Percentiles rank a stretch among this genome's conserved stretches.
Evolutionary conservation across 2,329 filamentous ascomycete genomes (phyloP).

Genomic region (Exserohilum rostratum): DNA sequence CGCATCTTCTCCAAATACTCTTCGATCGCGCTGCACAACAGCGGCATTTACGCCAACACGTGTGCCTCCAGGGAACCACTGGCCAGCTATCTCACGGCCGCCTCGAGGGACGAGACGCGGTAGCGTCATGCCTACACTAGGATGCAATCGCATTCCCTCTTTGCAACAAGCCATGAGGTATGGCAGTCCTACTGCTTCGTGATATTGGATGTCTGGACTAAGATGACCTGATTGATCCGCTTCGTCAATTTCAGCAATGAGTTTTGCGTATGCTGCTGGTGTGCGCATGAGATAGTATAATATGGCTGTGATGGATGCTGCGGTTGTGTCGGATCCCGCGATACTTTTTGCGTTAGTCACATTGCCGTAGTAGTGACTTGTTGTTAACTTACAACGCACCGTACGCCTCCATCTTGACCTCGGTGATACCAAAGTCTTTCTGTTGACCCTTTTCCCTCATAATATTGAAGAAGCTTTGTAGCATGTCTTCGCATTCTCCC

Average conservation of each 20-base stretch:
- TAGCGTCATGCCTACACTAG: slow-evolving; percentile 71
- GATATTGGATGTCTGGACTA: slow-evolving; percentile 50
- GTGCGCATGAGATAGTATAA: slow-evolving; percentile 75
- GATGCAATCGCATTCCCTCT: slow-evolving; percentile 76
- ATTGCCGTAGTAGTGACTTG: slow-evolving; percentile 58
- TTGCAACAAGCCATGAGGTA: slow-evolving; percentile 79
- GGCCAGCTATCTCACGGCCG: slow-evolving; percentile 67
- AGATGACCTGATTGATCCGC: slow-evolving; percentile 56
- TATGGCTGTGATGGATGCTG: slow-evolving; percentile 70
- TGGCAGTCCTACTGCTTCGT: slow-evolving; percentile 67
- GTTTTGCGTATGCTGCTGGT: slow-evolving; percentile 58
- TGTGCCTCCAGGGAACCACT: slow-evolving; percentile 68
- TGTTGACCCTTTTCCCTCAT: background rate
- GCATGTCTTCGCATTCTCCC: background rate
- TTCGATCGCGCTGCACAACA: slow-evolving; percentile 70
- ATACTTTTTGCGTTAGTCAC: background rate
- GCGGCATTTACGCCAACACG: slow-evolving; percentile 75
- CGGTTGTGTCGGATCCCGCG: slow-evolving; percentile 61
- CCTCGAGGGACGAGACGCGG: slow-evolving; percentile 71
- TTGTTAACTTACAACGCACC: background rate
- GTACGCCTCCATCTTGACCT: slow-evolving; percentile 8
- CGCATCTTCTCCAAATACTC: slow-evolving; percentile 70
- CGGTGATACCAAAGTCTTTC: background rate
- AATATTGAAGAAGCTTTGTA: background rate
- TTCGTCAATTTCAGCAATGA: slow-evolving; percentile 67